Conservation (phyloP, 1,284 basidiomycete species). For the Ceratorhiza oryzae-sativae region DNA sequence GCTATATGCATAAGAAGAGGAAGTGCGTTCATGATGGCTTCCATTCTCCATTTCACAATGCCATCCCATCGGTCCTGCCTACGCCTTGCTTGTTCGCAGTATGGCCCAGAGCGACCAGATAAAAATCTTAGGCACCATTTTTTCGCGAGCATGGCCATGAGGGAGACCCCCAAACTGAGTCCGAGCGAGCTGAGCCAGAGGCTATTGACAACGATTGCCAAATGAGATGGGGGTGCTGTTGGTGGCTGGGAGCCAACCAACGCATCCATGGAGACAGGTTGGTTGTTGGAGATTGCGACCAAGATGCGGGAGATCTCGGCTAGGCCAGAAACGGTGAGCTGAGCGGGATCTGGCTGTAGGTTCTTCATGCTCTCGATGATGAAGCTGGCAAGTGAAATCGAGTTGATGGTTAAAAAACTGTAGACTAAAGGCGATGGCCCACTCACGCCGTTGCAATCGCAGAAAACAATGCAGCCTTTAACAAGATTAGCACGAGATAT, state of each 20-base stretch:
- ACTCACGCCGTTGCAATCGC: conserved; percentile 11
- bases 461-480: conserved; percentile 10
- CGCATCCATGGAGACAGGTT: background rate
- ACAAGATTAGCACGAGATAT: background rate
- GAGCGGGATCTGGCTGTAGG: background rate
- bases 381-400: background rate
- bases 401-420: background rate
- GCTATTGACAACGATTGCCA: background rate
- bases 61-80: conserved; percentile 11
- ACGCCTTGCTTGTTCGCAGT: background rate
- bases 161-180: background rate
- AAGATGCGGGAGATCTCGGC: background rate
- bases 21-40: background rate
- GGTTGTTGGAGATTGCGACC: background rate
- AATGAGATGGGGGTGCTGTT: background rate
- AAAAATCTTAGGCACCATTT: conserved; percentile 6
- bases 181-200: conserved; percentile 4
- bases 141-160: conserved; percentile 15
- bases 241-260: background rate
- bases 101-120: conserved; percentile 12
- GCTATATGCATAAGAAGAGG: conserved; percentile 2
- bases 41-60: background rate
- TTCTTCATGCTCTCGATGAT: conserved; percentile 7
- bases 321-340: background rate
- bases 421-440: background rate